A percentile compares a stretch with the other conserved stretches of the same genome.
These are phyloP conservation scores for Ophiosphaerella narmari DNA, from an alignment of 2,329 filamentous ascomycete genomes.

Conservation along the genomic window DNA sequence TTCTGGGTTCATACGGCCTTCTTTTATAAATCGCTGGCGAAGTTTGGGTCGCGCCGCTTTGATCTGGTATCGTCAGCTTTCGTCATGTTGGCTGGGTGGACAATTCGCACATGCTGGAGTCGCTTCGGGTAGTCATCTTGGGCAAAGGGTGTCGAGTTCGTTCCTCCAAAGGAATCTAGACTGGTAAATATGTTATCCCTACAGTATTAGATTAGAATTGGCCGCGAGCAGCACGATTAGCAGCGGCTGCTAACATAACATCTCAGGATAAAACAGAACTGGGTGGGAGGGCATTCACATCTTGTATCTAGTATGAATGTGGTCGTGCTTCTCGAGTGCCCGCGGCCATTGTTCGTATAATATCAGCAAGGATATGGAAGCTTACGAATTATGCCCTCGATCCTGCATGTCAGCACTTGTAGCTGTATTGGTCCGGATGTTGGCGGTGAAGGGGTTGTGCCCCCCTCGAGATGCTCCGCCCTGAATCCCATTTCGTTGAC, in stretches of 20 bases:
- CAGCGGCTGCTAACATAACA: slow-evolving; percentile 7
- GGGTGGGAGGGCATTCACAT: background rate
- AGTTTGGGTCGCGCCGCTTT: slow-evolving; percentile 40
- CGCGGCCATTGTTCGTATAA: slow-evolving; percentile 10
- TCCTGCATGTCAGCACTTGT: background rate
- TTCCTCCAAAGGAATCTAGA: slow-evolving; percentile 4
- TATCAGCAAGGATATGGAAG: slow-evolving; percentile 7
- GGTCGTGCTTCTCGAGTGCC: slow-evolving; percentile 11
- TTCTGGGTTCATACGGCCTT: slow-evolving; percentile 55
- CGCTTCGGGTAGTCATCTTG: slow-evolving; percentile 29
- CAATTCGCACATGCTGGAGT: slow-evolving; percentile 28
- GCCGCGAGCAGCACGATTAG: slow-evolving; percentile 23
- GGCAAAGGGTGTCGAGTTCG: slow-evolving; percentile 30
- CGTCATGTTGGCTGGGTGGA: background rate
- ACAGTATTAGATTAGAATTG: slow-evolving; percentile 20
- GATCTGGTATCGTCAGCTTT: slow-evolving; percentile 40
- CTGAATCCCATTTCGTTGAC: background rate
- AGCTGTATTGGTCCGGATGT: slow-evolving; percentile 8
- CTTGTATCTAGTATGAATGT: slow-evolving; percentile 8
- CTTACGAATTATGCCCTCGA: slow-evolving; percentile 13
- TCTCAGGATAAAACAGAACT: background rate
- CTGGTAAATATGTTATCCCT: slow-evolving; percentile 12
- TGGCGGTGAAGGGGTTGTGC: background rate
- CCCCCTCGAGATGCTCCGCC: slow-evolving; percentile 3
- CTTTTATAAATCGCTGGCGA: slow-evolving; percentile 47